These are phyloP conservation scores for Eucalyptus polyanthemos DNA, from an alignment of 345 rosid species.

Conservation along the genomic window DNA sequence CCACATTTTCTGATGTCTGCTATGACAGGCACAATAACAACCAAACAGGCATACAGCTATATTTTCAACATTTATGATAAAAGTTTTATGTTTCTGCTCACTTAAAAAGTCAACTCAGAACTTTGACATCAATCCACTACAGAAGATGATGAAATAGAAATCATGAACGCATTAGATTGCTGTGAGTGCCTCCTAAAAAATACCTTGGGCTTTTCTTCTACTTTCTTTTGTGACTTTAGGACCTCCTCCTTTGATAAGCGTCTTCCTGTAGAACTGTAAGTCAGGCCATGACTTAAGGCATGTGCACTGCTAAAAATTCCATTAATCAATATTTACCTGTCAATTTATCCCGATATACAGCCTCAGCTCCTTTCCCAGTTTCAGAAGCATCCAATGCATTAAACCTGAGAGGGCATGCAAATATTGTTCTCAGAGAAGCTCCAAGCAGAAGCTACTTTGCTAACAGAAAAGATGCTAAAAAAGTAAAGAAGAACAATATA, in stretches of 20 bases:
- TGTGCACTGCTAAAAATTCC: background rate
- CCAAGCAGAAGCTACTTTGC: background rate
- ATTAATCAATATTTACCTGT: conserved; percentile 25
- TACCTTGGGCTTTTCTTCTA: conserved; percentile 75
- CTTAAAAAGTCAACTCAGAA: background rate
- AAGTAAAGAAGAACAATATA: background rate
- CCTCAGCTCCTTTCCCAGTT: conserved; percentile 73
- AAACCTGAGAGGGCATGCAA: conserved; percentile 26
- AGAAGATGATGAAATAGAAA: background rate
- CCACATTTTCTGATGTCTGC: background rate
- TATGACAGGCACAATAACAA: background rate
- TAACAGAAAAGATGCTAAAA: background rate
- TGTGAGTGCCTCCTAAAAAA: background rate
- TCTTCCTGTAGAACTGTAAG: conserved; percentile 29
- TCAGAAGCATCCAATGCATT: conserved; percentile 59
- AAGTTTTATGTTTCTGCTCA: background rate
- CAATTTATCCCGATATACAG: conserved; percentile 77
- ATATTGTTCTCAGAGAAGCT: background rate
- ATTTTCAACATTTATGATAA: background rate
- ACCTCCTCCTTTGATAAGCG: conserved; percentile 68
- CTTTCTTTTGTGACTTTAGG: conserved; percentile 36
- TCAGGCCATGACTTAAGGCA: background rate
- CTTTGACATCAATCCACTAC: background rate
- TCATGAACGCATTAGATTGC: background rate
- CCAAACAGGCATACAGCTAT: background rate